phyloP scores from a whole-genome alignment of 768 basidiomycete genomes.

The Trichaptum fuscoviolaceum region DNA sequence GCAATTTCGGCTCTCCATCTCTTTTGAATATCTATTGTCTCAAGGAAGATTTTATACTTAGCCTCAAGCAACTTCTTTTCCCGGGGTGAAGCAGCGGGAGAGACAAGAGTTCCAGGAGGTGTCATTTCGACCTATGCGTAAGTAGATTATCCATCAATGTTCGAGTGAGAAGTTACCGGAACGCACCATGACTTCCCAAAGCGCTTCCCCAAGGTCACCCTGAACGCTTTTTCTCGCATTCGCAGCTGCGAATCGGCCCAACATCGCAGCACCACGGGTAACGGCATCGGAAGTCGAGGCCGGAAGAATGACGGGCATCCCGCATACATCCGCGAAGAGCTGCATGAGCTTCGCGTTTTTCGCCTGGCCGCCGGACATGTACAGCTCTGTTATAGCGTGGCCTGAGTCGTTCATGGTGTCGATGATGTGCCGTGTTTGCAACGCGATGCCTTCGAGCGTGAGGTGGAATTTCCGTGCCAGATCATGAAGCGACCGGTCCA shows the following conservation, averaged over 20 bases:
- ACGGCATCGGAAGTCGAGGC: constrained; percentile 73
- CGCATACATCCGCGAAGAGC: constrained; percentile 81
- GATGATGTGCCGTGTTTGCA: constrained; percentile 92
- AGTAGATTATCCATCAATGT: not conserved
- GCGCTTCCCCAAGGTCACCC: constrained; percentile 34
- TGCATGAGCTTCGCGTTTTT: constrained; percentile 87
- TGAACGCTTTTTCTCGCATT: constrained; percentile 23
- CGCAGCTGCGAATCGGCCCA: constrained; percentile 81
- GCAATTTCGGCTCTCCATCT: constrained; percentile 81
- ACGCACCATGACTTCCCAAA: constrained; percentile 92
- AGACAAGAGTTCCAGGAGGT: constrained; percentile 66
- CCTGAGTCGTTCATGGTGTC: constrained; percentile 86
- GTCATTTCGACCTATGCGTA: constrained; percentile 81
- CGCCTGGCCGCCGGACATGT: constrained; percentile 91
- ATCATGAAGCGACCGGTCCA: constrained; percentile 75
- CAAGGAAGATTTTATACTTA: constrained; percentile 92
- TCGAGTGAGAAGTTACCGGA: constrained; percentile 7
- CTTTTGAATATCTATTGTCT: constrained; percentile 83
- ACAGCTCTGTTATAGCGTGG: constrained; percentile 77
- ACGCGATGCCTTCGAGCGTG: constrained; percentile 87
- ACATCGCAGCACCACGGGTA: constrained; percentile 90
- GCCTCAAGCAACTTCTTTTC: constrained; percentile 78
- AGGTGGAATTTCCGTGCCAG: constrained; percentile 89
- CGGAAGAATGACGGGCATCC: constrained; percentile 79
- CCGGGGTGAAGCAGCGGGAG: constrained; percentile 51